Evolutionary conservation across 495 filamentous ascomycete genomes (phyloP).

Genomic region (Baudoinia panamericana): DNA sequence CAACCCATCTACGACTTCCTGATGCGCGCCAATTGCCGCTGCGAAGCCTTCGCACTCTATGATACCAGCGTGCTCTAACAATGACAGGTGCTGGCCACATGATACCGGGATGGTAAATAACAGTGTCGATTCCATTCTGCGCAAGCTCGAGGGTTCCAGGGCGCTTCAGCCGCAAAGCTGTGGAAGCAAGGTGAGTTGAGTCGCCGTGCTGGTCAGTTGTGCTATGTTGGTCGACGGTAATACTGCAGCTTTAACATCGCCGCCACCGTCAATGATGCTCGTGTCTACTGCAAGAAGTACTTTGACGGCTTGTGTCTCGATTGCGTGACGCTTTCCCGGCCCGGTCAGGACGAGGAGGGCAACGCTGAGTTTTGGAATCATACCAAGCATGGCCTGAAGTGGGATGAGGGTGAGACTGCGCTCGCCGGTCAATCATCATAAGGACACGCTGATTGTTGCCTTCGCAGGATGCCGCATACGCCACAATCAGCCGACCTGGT

Average conservation of each 20-base stretch:
- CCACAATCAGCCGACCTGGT: conserved; percentile 16
- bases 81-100: conserved; percentile 8
- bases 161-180: not conserved
- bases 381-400: not conserved
- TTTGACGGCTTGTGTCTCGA: conserved; percentile 18
- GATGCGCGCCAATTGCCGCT: not conserved
- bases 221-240: too few species aligned
- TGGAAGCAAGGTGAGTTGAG: not conserved
- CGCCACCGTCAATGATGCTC: not conserved
- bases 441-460: too few species aligned
- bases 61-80: conserved; percentile 6
- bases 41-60: conserved; percentile 5
- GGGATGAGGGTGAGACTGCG: too few species aligned
- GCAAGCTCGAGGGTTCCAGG: not conserved
- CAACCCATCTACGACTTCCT: conserved; percentile 4
- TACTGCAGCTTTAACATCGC: conserved; percentile 12
- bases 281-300: not conserved
- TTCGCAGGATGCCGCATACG: conserved; percentile 5
- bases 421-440: too few species aligned
- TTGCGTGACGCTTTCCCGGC: too few species aligned
- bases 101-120: conserved; percentile 1
- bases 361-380: conserved; percentile 14
- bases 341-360: conserved; percentile 4
- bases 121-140: not conserved
- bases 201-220: too few species aligned